phyloP scores from a whole-genome alignment of 371 early-diverging fungal genomes.

The Quaeritorhiza haematococci region DNA sequence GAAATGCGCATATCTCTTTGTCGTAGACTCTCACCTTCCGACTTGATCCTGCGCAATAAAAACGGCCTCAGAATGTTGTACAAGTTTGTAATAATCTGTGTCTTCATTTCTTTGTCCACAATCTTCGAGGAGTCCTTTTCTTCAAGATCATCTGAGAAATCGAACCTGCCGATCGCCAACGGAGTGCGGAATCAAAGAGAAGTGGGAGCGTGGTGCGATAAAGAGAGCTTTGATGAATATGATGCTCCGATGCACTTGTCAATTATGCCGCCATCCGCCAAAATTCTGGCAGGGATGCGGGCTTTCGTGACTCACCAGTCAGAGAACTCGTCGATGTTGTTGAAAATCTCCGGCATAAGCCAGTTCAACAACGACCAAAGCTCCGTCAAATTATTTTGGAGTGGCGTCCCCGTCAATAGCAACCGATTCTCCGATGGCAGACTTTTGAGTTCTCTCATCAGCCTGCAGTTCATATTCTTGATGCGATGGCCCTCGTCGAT shows the following conservation, averaged over 20 bases:
- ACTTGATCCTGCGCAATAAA: constrained; percentile 89
- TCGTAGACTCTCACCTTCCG: constrained; percentile 65
- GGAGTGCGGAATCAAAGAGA: constrained; percentile 31
- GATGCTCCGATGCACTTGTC: too few relatives aligned
- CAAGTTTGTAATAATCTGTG: constrained; percentile 71
- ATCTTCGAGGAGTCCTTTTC: neutral
- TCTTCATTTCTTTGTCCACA: constrained; percentile 60
- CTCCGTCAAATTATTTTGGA: constrained; percentile 96
- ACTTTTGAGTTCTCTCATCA: constrained; percentile 78
- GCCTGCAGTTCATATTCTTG: constrained; percentile 91
- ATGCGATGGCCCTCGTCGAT: constrained; percentile 99
- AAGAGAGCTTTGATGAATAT: too few relatives aligned
- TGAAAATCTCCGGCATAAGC: constrained; percentile 93
- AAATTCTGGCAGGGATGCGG: too few relatives aligned
- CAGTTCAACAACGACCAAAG: constrained; percentile 99
- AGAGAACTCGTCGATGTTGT: constrained; percentile 87
- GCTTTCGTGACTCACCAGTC: constrained; percentile 70
- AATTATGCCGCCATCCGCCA: too few relatives aligned
- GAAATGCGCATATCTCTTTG: too few relatives aligned
- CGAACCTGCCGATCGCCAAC: constrained; percentile 38
- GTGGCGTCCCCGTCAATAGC: constrained; percentile 97
- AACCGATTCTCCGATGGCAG: constrained; percentile 80
- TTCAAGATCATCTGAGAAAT: neutral
- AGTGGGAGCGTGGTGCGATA: too few relatives aligned
- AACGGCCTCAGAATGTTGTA: constrained; percentile 91